These are phyloP conservation scores for Trichoderma semiorbis DNA, from an alignment of 2,329 filamentous ascomycete genomes.

Conservation along the genomic window DNA sequence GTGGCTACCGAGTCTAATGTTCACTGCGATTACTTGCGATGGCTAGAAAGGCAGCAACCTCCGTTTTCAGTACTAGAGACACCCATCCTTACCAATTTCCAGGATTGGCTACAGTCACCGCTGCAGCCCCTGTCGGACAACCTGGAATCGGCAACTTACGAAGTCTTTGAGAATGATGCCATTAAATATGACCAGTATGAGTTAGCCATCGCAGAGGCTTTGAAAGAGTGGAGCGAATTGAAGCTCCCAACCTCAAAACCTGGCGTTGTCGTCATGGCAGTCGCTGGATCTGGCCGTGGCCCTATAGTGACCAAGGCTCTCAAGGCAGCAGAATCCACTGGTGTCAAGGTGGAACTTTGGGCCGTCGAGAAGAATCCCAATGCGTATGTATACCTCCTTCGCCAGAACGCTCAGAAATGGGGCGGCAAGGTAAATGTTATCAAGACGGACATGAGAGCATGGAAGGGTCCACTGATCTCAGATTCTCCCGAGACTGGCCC, in stretches of 20 bases:
- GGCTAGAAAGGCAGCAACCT: constrained; percentile 79
- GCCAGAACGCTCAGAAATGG: constrained; percentile 84
- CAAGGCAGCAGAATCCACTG: constrained; percentile 70
- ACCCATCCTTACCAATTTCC: constrained; percentile 57
- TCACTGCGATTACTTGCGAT: constrained; percentile 75
- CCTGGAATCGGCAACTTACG: constrained; percentile 93
- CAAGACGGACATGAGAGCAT: constrained; percentile 95
- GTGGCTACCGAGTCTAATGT: constrained; percentile 34
- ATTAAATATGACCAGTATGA: constrained; percentile 98
- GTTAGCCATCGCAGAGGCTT: constrained; percentile 72
- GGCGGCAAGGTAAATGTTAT: constrained; percentile 75
- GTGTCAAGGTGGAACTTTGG: constrained; percentile 80
- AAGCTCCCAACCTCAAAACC: constrained; percentile 68
- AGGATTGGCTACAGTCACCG: constrained; percentile 94
- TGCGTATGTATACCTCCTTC: constrained; percentile 86
- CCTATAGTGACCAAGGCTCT: constrained; percentile 86
- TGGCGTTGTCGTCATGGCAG: constrained; percentile 77
- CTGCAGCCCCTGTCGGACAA: constrained; percentile 95
- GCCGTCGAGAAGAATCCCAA: constrained; percentile 98
- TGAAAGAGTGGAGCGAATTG: constrained; percentile 72
- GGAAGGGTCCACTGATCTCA: constrained; percentile 72
- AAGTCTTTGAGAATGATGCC: constrained; percentile 97
- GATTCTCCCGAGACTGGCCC: constrained; percentile 41
- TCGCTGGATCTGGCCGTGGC: constrained; percentile 89
- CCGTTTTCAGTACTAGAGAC: constrained; percentile 51